These are phyloP conservation scores for Tulasnella sp. DNA, from an alignment of 768 basidiomycete species.

Conservation along the genomic window DNA sequence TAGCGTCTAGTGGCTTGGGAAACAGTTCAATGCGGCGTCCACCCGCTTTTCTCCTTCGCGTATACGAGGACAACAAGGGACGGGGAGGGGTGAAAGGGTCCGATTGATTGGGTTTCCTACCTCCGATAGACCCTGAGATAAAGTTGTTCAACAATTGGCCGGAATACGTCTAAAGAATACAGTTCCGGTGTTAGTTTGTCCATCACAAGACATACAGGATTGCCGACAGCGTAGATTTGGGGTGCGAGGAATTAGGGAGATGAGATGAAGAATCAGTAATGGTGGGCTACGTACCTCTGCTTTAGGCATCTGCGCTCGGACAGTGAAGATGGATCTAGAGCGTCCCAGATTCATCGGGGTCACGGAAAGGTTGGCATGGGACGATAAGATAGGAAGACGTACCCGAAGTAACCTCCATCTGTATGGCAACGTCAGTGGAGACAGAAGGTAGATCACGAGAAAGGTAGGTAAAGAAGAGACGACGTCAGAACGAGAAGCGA, in stretches of 20 bases:
- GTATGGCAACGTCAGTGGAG: slow-evolving; percentile 6
- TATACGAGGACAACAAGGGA: background rate
- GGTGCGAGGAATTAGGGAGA: background rate
- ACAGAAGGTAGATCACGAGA: slow-evolving; percentile 18
- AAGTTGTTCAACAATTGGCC: slow-evolving; percentile 83
- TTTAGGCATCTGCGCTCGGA: slow-evolving; percentile 71
- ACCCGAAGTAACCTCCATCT: slow-evolving; percentile 89
- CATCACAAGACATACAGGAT: background rate
- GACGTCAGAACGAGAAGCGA: background rate
- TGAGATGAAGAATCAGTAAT: background rate
- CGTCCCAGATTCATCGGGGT: background rate
- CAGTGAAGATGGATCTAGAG: slow-evolving; percentile 65
- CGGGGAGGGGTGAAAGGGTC: background rate
- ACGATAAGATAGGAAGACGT: slow-evolving; percentile 6
- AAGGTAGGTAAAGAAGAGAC: background rate
- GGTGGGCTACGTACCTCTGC: slow-evolving; percentile 51
- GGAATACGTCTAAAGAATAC: slow-evolving; percentile 47
- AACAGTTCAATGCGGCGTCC: background rate
- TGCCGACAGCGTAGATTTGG: background rate
- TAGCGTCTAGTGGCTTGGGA: background rate
- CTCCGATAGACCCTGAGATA: slow-evolving; percentile 81
- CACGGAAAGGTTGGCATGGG: background rate
- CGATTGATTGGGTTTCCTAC: slow-evolving; percentile 30
- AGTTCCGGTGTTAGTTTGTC: background rate
- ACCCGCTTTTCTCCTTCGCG: background rate